Conservation (phyloP, 2,329 filamentous ascomycete genomes). For the Cytospora piceicola region DNA sequence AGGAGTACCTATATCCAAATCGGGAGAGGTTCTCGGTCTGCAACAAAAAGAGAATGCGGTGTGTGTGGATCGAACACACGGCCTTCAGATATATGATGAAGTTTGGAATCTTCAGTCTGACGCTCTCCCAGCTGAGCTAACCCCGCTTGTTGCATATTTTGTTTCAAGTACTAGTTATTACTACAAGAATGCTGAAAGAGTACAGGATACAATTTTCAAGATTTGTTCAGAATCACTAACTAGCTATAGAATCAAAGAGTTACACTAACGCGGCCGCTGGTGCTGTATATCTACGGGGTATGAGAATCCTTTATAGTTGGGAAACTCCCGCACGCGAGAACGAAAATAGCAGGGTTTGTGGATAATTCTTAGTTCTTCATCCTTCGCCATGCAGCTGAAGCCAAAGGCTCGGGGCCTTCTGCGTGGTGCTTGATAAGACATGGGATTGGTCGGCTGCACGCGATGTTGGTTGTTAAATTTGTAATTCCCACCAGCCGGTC, state of each 20-base stretch:
- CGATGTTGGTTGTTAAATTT: not conserved
- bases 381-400: conserved; percentile 2
- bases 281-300: not conserved
- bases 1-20: too few relatives aligned
- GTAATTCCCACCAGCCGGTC: not conserved
- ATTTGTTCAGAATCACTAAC: not conserved
- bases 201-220: not conserved
- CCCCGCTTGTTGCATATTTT: too few relatives aligned
- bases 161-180: too few relatives aligned
- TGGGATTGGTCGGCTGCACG: not conserved
- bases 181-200: not conserved
- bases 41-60: too few relatives aligned
- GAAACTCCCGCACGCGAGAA: conserved; percentile 13
- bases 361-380: not conserved
- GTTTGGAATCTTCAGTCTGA: too few relatives aligned
- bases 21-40: too few relatives aligned
- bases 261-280: not conserved
- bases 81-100: too few relatives aligned
- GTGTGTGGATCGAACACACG: too few relatives aligned
- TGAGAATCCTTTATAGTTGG: not conserved
- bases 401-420: not conserved
- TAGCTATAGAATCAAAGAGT: not conserved
- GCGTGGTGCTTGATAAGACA: conserved; percentile 1
- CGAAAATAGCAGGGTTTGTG: conserved; percentile 27
- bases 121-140: too few relatives aligned